Evolutionary conservation across 805 yeast species (phyloP), one percentile per base, ranked within the genome.

Genomic region (Ogataea pini): DNA sequence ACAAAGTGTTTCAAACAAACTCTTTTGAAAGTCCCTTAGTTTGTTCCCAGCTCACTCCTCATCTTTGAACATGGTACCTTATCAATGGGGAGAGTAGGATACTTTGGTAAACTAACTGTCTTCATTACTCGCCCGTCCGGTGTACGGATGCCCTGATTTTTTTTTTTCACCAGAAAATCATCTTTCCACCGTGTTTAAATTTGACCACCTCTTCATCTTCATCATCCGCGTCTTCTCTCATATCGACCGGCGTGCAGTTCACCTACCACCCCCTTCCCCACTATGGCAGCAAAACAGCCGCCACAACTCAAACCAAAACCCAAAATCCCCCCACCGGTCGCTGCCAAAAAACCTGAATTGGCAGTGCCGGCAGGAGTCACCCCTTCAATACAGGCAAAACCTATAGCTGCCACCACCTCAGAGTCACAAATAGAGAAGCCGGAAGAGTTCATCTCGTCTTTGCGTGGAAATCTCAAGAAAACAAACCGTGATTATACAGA

Each of bases 271-370:
- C 9, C 37, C 12, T 3, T 19, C 36, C 19, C 33, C 25, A 13
- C 39, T 48, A 60, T 51, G 56, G 43, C 58, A 39, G 48, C 60
- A 34, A 58, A 56, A 43, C 60, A 59, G 17, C 69, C 71, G n/a
- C 65, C 65, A 7, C 54, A 39, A 28, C 24, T 63, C 20, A 65
- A 64, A 28, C 69, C 69, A 9, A 67, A 62, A 31, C 69, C 72
- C n/a, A 65, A 59, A 50, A 45, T 61, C 8, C 60, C 66, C 5
- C 65, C 68, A 0, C 59, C 62, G 18, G 41, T 62, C 3, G 50
- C 44, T 12, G 53, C 57, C 6, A 63, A 62, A 46, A 63, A 63
- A 43, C 67, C 67, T 16, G 36, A 44, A 7, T 42, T 57, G 24
- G 32, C 48, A 14, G 44, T 14, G 18, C n/a, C 42, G n/a, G n/a